These are phyloP conservation scores for Sisymbrium altissimum DNA, from an alignment of 345 rosid genomes.

Conservation along the genomic window DNA sequence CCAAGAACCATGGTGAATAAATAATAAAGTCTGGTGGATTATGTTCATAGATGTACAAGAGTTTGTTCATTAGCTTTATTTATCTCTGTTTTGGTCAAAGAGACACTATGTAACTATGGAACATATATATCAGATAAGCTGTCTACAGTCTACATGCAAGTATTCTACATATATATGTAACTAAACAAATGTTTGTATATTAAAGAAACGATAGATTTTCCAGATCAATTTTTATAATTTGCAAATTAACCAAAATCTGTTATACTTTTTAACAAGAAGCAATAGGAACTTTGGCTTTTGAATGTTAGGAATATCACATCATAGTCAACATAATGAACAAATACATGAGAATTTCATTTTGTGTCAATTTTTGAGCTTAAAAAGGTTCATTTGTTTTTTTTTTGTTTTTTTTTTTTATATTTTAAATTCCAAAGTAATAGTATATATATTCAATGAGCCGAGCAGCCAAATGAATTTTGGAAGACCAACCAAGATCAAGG, in stretches of 20 bases:
- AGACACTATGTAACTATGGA: background rate
- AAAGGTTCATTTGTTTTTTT: too few species aligned
- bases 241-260: background rate
- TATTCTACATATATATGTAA: too few species aligned
- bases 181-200: too few species aligned
- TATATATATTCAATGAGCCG: background rate
- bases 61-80: slow-evolving; percentile 3
- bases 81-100: background rate
- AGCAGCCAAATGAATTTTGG: background rate
- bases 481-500: background rate
- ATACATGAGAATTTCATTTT: background rate
- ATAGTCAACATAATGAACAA: background rate
- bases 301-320: background rate
- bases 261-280: background rate
- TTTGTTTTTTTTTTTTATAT: too few species aligned
- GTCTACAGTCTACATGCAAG: background rate
- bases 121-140: slow-evolving; percentile 5
- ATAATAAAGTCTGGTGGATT: background rate
- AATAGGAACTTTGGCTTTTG: background rate
- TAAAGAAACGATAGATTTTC: too few species aligned
- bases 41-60: background rate
- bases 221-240: background rate
- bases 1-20: background rate
- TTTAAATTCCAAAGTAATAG: too few species aligned
- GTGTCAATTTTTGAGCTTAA: background rate